Conservation (phyloP, 352 stramenopile genomes). For the Poterioochromonas sp. region DNA sequence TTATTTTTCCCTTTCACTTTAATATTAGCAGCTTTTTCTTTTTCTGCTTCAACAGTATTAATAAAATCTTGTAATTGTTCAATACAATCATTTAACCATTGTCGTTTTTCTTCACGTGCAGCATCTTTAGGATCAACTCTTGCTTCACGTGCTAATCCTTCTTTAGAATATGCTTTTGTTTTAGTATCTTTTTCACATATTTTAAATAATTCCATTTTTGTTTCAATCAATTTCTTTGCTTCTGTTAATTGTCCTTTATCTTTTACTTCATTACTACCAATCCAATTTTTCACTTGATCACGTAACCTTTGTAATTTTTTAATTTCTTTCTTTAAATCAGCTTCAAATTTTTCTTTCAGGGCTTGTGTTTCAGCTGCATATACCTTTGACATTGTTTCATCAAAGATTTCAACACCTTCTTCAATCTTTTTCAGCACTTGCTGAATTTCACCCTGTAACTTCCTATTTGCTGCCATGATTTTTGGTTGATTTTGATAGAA, state of each 20-base stretch:
- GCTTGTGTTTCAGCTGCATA: slow-evolving; percentile 88
- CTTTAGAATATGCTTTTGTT: slow-evolving; percentile 98
- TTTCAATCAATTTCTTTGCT: slow-evolving; percentile 72
- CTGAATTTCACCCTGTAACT: slow-evolving; percentile 79
- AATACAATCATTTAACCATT: slow-evolving; percentile 64
- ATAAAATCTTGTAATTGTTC: slow-evolving; percentile 55
- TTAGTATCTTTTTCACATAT: slow-evolving; percentile 99
- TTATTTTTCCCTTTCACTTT: slow-evolving; percentile 92
- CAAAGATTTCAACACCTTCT: slow-evolving; percentile 95
- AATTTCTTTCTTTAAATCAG: slow-evolving; percentile 99
- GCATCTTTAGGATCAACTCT: slow-evolving; percentile 56
- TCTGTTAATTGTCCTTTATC: slow-evolving; percentile 78
- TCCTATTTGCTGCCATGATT: slow-evolving; percentile 27
- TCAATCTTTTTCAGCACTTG: slow-evolving; percentile 98
- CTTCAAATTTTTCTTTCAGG: slow-evolving; percentile 98
- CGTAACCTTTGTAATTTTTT: slow-evolving; percentile 96
- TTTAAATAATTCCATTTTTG: slow-evolving; percentile 99
- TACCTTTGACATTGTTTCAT: slow-evolving; percentile 98
- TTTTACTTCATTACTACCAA: slow-evolving; percentile 91
- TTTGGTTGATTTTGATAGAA: too few species aligned
- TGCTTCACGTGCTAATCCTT: slow-evolving; percentile 85
- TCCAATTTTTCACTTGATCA: slow-evolving; percentile 99
- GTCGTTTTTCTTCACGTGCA: slow-evolving; percentile 61
- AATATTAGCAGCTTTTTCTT: slow-evolving; percentile 56
- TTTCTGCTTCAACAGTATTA: slow-evolving; percentile 62